These are phyloP conservation scores for Neonectria ditissima DNA, from an alignment of 2,329 filamentous ascomycete genomes.

Conservation along the genomic window DNA sequence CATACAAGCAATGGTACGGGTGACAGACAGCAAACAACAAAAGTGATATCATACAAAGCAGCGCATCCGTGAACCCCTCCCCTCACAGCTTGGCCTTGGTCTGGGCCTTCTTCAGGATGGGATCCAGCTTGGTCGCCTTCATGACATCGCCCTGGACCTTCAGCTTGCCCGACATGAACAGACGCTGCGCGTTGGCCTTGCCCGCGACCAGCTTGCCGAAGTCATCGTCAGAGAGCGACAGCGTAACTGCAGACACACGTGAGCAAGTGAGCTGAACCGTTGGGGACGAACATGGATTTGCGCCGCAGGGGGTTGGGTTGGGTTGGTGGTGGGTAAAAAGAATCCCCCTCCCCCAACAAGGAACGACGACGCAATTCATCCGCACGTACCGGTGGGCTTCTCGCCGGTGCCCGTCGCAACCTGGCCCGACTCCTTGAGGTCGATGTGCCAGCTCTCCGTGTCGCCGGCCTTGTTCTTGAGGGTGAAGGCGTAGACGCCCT, in stretches of 20 bases:
- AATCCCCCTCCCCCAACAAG: not conserved
- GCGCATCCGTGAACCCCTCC: conserved; percentile 2
- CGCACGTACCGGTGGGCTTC: conserved; percentile 82
- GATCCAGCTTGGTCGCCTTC: conserved; percentile 98
- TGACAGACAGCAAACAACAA: conserved; percentile 21
- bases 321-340: no score
- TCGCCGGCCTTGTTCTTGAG: conserved; percentile 89
- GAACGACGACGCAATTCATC: not conserved
- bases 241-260: conserved; percentile 73
- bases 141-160: conserved; percentile 99
- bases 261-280: conserved; percentile 12
- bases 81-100: conserved; percentile 83
- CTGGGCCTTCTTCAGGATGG: conserved; percentile 89
- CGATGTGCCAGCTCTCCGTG: conserved; percentile 91
- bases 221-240: conserved; percentile 85
- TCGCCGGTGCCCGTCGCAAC: conserved; percentile 82
- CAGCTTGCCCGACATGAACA: conserved; percentile 98
- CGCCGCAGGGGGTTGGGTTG: not conserved
- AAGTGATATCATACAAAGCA: conserved; percentile 41
- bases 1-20: conserved; percentile 24
- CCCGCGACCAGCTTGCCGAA: conserved; percentile 86
- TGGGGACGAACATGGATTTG: not conserved
- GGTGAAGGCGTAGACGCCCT: conserved; percentile 89
- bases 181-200: conserved; percentile 91
- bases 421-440: conserved; percentile 89